Evolutionary conservation across 78 protist species (phyloP).

Genomic region (Dictyostelium capitatum): DNA sequence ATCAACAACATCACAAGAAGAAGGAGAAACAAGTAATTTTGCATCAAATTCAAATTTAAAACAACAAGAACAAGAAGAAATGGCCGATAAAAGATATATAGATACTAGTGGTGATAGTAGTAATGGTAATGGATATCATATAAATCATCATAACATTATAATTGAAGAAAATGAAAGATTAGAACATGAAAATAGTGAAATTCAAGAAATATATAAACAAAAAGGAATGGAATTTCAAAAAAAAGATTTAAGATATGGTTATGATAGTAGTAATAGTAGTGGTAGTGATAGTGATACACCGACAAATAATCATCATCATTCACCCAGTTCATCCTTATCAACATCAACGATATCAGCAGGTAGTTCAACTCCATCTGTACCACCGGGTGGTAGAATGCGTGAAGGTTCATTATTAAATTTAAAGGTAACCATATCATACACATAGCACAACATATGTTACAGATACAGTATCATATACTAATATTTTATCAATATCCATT

Average conservation of each 20-base stretch:
- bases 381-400: neutral
- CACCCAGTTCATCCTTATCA: too few species aligned
- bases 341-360: neutral
- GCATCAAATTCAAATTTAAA: too few species aligned
- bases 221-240: conserved; percentile 41
- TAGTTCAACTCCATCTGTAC: neutral
- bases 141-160: neutral
- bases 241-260: conserved; percentile 19
- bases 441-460: neutral
- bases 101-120: neutral
- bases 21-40: too few species aligned
- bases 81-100: neutral
- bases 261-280: neutral
- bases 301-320: too few species aligned
- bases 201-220: conserved; percentile 16
- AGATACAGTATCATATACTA: too few species aligned
- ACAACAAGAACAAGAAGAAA: neutral
- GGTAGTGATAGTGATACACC: neutral
- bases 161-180: conserved; percentile 20
- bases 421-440: neutral
- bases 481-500: neutral
- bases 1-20: too few species aligned
- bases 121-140: neutral
- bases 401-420: conserved; percentile 27
- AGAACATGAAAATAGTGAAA: conserved; percentile 11